Percentiles rank a stretch among this genome's conserved stretches.
phyloP scores from a whole-genome alignment of 2,329 filamentous ascomycete species.

The Nannizziopsis arthrosporioides region DNA sequence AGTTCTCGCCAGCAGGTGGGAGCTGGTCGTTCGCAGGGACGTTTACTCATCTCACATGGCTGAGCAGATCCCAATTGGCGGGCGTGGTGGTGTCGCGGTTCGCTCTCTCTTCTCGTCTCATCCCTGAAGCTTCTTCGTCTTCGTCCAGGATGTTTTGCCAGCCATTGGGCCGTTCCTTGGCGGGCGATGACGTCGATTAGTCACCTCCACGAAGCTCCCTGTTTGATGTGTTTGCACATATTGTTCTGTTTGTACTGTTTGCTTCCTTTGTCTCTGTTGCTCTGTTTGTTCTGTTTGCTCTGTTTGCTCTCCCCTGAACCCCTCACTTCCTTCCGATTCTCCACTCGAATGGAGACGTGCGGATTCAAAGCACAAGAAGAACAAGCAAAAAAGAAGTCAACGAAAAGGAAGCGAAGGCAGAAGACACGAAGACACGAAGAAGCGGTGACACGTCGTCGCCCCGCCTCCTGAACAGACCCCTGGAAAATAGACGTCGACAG shows the following conservation, averaged over 20 bases:
- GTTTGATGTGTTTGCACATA: no score
- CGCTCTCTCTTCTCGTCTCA: background rate
- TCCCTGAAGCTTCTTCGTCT: background rate
- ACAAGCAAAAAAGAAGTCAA: no score
- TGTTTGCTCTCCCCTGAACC: constrained; percentile 18
- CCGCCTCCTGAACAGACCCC: background rate
- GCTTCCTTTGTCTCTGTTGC: background rate
- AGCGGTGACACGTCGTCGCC: background rate
- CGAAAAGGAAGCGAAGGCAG: background rate
- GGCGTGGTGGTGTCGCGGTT: no score
- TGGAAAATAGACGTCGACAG: background rate
- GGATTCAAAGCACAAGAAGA: background rate
- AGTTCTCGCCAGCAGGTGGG: constrained; percentile 10
- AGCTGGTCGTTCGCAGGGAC: constrained; percentile 10
- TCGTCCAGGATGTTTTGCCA: no score
- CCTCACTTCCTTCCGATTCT: background rate
- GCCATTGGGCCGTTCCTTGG: no score
- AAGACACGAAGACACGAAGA: background rate
- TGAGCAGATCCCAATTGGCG: background rate
- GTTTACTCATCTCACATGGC: constrained; percentile 14
- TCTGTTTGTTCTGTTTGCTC: constrained; percentile 17
- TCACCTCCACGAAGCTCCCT: background rate
- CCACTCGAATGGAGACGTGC: background rate
- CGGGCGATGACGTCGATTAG: constrained; percentile 24
- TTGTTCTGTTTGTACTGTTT: background rate